Base-by-base conservation (phyloP, 495 filamentous ascomycete species). In the Letharia columbiana region DNA sequence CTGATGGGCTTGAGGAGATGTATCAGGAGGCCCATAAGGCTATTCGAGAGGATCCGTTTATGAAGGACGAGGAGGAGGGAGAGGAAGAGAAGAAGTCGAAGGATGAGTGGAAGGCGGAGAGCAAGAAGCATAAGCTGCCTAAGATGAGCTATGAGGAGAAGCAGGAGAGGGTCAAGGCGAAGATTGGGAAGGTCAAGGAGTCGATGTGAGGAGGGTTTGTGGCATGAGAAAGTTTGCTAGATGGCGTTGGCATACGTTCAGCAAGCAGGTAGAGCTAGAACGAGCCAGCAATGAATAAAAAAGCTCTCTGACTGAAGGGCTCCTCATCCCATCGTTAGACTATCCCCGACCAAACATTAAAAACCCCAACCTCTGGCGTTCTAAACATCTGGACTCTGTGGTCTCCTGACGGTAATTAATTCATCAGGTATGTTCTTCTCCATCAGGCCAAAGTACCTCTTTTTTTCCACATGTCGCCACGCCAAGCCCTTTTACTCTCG, bases 21-120 rank as follows among this genome's bases (percentile, higher is more conserved):
- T 99, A 98, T 84, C 73, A 81, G 60, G 91, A 97, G 77, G 93
- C 92, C 66, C 95, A 99, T 86, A 88, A 89, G 79, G 87, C 88
- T 76, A 99, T 99, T 84, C 92, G 94, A 71, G 95, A 92, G 84
- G 89, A 98, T 80, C 94, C 94, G 76, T 94, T 88, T 83, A 96
- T 96, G 87, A 92, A 93, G 85, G 86, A 84, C 68, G 90, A 71
- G 47, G 68, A 70, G 20, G 68, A 62, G 45, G 65, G 61, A 28
- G 69, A 63, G 61, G 66, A 50, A 28, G 69, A 72, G 68, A 70
- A 91, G 86, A 97, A 96, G 91, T 83, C 77, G 80, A 96, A 96
- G 89, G 94, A 90, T 70, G 84, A 96, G 82, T 96, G 88, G 86
- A 99, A 98, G 90, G 83, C 83, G 73, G 92, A 97, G 89, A 88